Base-by-base conservation (phyloP, 2,329 filamentous ascomycete species). In the Talaromyces piceae region DNA sequence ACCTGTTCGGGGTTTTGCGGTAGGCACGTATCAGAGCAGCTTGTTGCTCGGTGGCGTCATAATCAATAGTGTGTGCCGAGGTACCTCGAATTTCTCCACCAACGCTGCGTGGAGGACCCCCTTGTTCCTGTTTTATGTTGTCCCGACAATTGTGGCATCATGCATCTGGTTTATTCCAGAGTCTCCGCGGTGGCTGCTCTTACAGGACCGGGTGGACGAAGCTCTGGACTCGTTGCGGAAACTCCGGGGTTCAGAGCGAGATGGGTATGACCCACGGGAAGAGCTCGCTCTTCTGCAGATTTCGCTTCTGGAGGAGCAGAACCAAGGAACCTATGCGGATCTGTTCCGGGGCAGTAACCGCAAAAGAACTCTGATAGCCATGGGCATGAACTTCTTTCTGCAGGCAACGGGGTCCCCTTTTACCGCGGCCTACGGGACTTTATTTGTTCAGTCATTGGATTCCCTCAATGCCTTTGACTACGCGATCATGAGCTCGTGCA, bases 381-480 rank as follows among this genome's bases (percentile, higher is more conserved):
- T 53, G 25, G 51, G 51, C 23, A 53, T 43, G 47, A 53, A 53
- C 6, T 53, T 53, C 26, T 53, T 53, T 25, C 27, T 53, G 20
- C 51, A 53, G 49, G 51, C 51, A 5, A 53, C 51, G 1, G 51
- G 51, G 2, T 53, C 51, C 2, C 51, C 51, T 2, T 53, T 53
- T n/a, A 53, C 51, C n/a, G 51, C 51, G n/a, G 51, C 51, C 31
- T 53, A 53, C 28, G 41, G 46, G 23, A 53, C 51, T 6, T 22
- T 53, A 13, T 53, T 49, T 27, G 46, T 53, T 1, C 51, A 53
- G 33, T 53, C 51, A 8, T 47, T 53, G 18, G 33, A 53, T 37
- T 53, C 51, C 25, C 23, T 53, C 41, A 53, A 53, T 9, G 31
- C 51, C n/a, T 79, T 79, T 61, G 67, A 72, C 43, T 78, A 71